Percentiles rank a stretch among this genome's conserved stretches.
phyloP scores from a whole-genome alignment of 148 eudicot species.

The Agrostemma githago region DNA sequence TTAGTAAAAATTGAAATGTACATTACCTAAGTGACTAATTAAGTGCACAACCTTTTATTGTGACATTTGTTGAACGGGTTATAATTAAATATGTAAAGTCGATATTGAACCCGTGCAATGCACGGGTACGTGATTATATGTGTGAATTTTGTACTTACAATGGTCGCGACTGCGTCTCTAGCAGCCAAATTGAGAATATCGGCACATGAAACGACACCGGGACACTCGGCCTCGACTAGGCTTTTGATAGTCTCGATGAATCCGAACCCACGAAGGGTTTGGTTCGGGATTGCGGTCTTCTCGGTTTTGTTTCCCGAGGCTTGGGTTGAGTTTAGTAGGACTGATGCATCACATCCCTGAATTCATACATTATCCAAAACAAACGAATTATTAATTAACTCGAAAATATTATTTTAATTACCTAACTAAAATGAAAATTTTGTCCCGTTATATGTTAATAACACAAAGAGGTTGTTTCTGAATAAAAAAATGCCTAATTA shows the following conservation, averaged over 20 bases:
- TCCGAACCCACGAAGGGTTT: conserved; percentile 35
- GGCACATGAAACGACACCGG: conserved; percentile 61
- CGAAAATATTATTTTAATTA: neutral
- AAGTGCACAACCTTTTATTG: no score
- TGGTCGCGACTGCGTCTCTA: conserved; percentile 41
- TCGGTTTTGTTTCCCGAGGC: conserved; percentile 32
- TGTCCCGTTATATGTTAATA: no score
- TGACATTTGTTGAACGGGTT: no score
- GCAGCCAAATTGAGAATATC: conserved; percentile 53
- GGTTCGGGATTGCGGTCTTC: conserved; percentile 32
- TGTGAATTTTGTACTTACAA: conserved; percentile 23
- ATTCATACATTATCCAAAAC: neutral
- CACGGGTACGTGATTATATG: no score
- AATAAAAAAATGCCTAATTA: no score
- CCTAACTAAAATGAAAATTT: no score
- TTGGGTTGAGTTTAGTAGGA: conserved; percentile 27
- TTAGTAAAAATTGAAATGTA: no score
- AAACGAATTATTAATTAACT: neutral
- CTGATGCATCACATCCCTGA: conserved; percentile 45
- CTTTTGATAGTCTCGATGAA: conserved; percentile 38
- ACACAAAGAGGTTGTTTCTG: no score
- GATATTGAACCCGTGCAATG: no score
- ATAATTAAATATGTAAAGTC: no score
- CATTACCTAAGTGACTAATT: no score
- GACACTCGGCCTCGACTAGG: conserved; percentile 40